Conservation (phyloP, 805 yeast genomes). For the Schwanniomyces pseudopolymorphus region DNA sequence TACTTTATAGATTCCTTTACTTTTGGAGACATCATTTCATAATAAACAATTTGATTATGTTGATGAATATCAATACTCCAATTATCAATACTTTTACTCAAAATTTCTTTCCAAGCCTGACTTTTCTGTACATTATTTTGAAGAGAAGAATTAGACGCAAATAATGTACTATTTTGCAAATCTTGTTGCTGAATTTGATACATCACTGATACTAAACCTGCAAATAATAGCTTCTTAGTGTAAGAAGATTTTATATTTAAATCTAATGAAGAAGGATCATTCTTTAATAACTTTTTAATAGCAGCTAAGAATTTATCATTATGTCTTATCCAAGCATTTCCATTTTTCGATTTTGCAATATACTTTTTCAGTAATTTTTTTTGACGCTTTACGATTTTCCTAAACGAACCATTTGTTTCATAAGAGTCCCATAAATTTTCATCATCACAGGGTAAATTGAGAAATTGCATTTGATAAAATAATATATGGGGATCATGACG, state of each 20-base stretch:
- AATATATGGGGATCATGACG: constrained; percentile 60
- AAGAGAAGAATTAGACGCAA: constrained; percentile 16
- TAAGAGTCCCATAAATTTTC: constrained; percentile 38
- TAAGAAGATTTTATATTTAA: constrained; percentile 37
- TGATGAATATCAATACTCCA: constrained; percentile 17
- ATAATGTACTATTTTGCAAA: constrained; percentile 44
- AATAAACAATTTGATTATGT: too few species aligned
- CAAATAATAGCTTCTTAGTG: constrained; percentile 55
- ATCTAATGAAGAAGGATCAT: constrained; percentile 37
- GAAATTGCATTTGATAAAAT: constrained; percentile 38
- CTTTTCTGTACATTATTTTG: constrained; percentile 24
- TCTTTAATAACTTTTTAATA: constrained; percentile 57
- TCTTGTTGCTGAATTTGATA: constrained; percentile 31
- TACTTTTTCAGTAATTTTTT: constrained; percentile 16
- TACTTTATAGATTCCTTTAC: background rate
- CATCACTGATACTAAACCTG: constrained; percentile 26
- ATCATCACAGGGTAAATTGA: constrained; percentile 43
- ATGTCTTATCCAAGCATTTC: constrained; percentile 6
- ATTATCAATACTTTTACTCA: constrained; percentile 68
- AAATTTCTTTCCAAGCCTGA: constrained; percentile 66
- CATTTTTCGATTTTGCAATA: background rate
- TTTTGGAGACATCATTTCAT: background rate
- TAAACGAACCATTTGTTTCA: constrained; percentile 40
- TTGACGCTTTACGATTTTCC: constrained; percentile 36
- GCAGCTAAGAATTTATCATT: constrained; percentile 50